phyloP scores from a whole-genome alignment of 2,329 filamentous ascomycete species.

The Neofusicoccum kwambonambiense region DNA sequence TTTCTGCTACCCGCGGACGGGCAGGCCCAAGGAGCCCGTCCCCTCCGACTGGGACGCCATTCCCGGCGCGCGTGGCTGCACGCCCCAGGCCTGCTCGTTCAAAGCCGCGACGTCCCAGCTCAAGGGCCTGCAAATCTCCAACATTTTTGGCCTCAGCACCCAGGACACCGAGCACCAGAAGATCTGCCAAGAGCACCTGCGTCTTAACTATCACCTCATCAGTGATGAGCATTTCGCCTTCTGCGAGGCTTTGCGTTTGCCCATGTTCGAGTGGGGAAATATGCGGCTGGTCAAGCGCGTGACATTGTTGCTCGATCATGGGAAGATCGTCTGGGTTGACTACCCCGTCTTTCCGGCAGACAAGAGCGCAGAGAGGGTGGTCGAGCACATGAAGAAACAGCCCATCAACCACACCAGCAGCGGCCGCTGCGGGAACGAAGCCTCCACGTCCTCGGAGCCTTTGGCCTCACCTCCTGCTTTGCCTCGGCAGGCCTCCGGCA shows the following conservation, averaged over 20 bases:
- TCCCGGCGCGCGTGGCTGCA: slow-evolving; percentile 45
- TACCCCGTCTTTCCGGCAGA: slow-evolving; percentile 47
- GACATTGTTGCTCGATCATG: slow-evolving; percentile 40
- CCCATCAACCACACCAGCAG: not conserved
- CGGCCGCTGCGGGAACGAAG: not conserved
- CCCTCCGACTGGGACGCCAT: slow-evolving; percentile 44
- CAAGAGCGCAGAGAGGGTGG: slow-evolving; percentile 39
- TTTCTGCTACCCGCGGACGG: slow-evolving; percentile 45
- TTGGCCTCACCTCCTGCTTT: not conserved
- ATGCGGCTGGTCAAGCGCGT: slow-evolving; percentile 39
- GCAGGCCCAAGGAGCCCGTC: slow-evolving; percentile 40
- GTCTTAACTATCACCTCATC: slow-evolving; percentile 42
- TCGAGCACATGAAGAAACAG: slow-evolving; percentile 27
- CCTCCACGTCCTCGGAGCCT: not conserved
- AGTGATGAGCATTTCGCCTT: slow-evolving; percentile 39
- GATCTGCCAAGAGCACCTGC: slow-evolving; percentile 38
- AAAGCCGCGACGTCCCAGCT: slow-evolving; percentile 35
- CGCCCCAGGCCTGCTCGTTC: slow-evolving; percentile 47
- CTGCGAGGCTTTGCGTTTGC: slow-evolving; percentile 37
- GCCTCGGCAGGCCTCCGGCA: too few relatives aligned
- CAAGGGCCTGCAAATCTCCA: slow-evolving; percentile 28
- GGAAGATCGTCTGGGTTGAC: slow-evolving; percentile 41
- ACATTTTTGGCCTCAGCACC: slow-evolving; percentile 42
- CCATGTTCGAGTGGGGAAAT: slow-evolving; percentile 42
- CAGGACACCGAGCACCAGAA: slow-evolving; percentile 42